These are phyloP conservation scores for Penstemon eatonii DNA, from an alignment of 257 asterid genomes.

Conservation along the genomic window DNA sequence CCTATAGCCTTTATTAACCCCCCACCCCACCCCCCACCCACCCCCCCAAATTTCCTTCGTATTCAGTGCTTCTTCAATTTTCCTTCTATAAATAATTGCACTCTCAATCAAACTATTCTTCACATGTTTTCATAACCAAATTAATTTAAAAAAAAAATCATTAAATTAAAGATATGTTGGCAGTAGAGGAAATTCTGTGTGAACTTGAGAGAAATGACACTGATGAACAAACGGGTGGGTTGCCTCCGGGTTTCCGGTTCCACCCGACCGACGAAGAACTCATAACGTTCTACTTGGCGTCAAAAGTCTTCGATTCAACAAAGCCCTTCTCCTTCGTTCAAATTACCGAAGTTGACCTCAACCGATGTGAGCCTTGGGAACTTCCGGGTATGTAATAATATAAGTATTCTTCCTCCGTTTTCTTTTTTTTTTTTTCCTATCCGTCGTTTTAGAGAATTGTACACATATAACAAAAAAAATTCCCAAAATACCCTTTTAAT, in stretches of 20 bases:
- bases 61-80: constrained; percentile 44
- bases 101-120: neutral
- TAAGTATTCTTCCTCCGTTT: too few relatives aligned
- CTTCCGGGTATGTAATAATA: constrained; percentile 59
- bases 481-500: too few relatives aligned
- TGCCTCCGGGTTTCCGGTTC: constrained; percentile 84
- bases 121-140: neutral
- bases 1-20: constrained; percentile 37
- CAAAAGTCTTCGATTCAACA: constrained; percentile 57
- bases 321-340: constrained; percentile 38
- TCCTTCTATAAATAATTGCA: constrained; percentile 23
- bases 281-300: constrained; percentile 71
- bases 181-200: constrained; percentile 62
- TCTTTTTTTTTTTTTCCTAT: too few relatives aligned
- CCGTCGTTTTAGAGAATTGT: too few relatives aligned
- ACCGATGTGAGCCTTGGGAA: constrained; percentile 86
- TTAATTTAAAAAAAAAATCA: too few relatives aligned
- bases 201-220: constrained; percentile 50
- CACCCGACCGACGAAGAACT: constrained; percentile 90
- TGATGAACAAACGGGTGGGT: constrained; percentile 37
- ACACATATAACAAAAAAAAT: too few relatives aligned
- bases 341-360: constrained; percentile 79
- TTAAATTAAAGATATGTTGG: constrained; percentile 38
- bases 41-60: constrained; percentile 38
- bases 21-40: neutral